Evolutionary conservation across 2,329 filamentous ascomycete species (phyloP).

Genomic region (Penicillium psychrosexuale): DNA sequence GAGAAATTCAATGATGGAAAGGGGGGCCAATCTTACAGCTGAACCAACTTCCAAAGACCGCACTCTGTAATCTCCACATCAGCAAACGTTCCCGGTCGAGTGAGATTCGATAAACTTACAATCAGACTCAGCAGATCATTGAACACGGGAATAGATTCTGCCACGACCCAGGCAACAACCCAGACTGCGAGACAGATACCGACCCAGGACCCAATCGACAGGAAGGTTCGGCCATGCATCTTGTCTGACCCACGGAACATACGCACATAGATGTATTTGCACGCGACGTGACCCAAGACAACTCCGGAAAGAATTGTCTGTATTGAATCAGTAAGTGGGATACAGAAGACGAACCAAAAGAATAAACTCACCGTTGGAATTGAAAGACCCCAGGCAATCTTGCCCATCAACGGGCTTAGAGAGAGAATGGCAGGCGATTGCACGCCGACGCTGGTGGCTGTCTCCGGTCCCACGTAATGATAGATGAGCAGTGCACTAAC

Average conservation of each 20-base stretch:
- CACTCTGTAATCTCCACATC: constrained; percentile 32
- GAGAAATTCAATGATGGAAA: background rate
- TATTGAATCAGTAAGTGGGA: background rate
- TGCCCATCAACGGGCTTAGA: constrained; percentile 54
- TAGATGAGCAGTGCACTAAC: constrained; percentile 66
- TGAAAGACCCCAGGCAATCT: constrained; percentile 65
- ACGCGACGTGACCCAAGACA: constrained; percentile 64
- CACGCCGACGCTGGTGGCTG: constrained; percentile 37
- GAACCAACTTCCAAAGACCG: constrained; percentile 66
- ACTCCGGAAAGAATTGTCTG: constrained; percentile 66
- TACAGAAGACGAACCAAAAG: background rate
- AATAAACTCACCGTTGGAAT: constrained; percentile 54
- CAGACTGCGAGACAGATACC: constrained; percentile 55
- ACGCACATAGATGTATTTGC: constrained; percentile 63
- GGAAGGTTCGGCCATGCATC: constrained; percentile 48
- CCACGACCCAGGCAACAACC: constrained; percentile 63
- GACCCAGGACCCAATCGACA: constrained; percentile 57
- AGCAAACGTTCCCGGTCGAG: background rate
- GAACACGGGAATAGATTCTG: constrained; percentile 67
- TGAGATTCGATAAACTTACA: constrained; percentile 18
- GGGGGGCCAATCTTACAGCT: constrained; percentile 40
- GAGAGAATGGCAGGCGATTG: constrained; percentile 65
- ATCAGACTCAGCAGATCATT: constrained; percentile 63
- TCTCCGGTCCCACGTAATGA: constrained; percentile 57
- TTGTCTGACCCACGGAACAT: constrained; percentile 59